Evolutionary conservation across 345 rosid genomes (phyloP).

Genomic region (Acer yangbiense): DNA sequence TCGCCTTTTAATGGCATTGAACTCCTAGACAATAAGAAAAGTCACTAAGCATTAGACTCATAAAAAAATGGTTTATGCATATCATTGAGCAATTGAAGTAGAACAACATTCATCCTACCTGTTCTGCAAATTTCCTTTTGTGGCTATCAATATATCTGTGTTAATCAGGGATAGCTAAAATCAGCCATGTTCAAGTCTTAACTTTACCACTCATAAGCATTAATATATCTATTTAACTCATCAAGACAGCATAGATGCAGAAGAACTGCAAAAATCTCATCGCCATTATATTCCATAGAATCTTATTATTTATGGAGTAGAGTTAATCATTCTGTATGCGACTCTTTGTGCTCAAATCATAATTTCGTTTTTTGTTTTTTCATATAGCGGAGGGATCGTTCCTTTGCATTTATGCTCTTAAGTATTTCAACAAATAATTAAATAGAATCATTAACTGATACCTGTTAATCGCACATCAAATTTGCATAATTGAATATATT

Average conservation of each 20-base stretch:
- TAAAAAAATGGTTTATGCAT: background rate
- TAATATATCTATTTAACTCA: background rate
- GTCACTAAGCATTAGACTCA: conserved; percentile 10
- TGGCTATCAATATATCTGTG: conserved; percentile 70
- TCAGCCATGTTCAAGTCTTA: conserved; percentile 25
- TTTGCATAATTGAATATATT: background rate
- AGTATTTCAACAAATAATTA: background rate
- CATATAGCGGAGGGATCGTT: background rate
- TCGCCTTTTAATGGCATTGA: conserved; percentile 72
- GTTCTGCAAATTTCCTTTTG: conserved; percentile 88
- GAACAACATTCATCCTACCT: conserved; percentile 46
- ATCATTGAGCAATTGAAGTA: background rate
- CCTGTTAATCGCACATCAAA: background rate
- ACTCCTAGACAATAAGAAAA: conserved; percentile 53
- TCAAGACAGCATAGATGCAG: conserved; percentile 6
- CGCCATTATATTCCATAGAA: background rate
- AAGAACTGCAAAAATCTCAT: background rate
- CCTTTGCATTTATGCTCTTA: background rate
- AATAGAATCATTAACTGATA: background rate
- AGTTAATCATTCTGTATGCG: background rate
- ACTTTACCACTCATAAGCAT: conserved; percentile 8
- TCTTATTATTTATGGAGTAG: background rate
- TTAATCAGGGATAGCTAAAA: conserved; percentile 34
- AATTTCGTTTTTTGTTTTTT: background rate
- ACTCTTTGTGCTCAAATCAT: background rate